A percentile compares a stretch with the other conserved stretches of the same genome.
Evolutionary conservation across 768 basidiomycete species (phyloP).

Genomic region (Scleroderma bovista): DNA sequence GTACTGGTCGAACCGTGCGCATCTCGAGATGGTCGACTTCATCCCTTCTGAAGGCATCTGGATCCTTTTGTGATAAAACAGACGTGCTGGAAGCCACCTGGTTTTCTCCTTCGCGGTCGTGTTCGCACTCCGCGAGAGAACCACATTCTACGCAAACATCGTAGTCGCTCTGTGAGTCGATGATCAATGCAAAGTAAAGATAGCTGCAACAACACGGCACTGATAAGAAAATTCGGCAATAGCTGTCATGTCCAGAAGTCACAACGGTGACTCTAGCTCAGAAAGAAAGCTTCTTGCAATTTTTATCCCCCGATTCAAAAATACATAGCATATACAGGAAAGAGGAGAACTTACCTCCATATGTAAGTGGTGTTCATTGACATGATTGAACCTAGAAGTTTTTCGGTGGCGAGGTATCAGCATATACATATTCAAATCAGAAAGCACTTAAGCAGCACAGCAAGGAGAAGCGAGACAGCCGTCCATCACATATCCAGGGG

Average conservation of each 20-base stretch:
- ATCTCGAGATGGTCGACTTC: slow-evolving; percentile 55
- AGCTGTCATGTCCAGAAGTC: neutral
- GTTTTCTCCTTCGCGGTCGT: slow-evolving; percentile 40
- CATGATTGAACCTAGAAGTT: slow-evolving; percentile 63
- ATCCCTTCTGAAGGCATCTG: slow-evolving; percentile 3
- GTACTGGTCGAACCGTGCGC: slow-evolving; percentile 52
- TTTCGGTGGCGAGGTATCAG: slow-evolving; percentile 1
- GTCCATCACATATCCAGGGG: too few species aligned
- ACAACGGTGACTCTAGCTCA: neutral
- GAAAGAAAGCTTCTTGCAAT: neutral
- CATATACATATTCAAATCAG: slow-evolving; percentile 4
- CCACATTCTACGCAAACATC: slow-evolving; percentile 73
- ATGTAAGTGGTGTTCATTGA: slow-evolving; percentile 63
- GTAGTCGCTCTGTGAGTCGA: slow-evolving; percentile 53
- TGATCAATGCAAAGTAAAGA: slow-evolving; percentile 11
- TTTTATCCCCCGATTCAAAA: neutral
- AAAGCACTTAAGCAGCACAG: neutral
- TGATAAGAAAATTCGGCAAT: neutral
- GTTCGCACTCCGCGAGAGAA: slow-evolving; percentile 58
- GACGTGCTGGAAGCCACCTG: slow-evolving; percentile 2
- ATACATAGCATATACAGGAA: neutral
- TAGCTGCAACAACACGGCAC: neutral
- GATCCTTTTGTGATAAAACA: slow-evolving; percentile 9
- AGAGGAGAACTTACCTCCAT: slow-evolving; percentile 49
- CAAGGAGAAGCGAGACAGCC: neutral